Conservation (phyloP, 192 early-diverging fungal species). For the Bifiguratus adelaidae region DNA sequence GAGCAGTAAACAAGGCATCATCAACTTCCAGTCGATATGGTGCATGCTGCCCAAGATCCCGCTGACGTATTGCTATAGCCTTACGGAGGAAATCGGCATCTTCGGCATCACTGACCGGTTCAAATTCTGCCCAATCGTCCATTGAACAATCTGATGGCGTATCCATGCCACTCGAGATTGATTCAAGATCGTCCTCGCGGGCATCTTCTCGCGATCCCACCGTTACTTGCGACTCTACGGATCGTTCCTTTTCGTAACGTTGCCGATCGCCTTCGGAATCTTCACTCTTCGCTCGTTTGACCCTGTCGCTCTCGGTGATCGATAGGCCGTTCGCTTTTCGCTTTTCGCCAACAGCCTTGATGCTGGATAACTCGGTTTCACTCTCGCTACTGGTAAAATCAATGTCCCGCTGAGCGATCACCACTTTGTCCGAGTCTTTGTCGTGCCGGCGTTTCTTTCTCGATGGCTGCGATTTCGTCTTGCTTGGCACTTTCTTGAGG, state of each 20-base stretch:
- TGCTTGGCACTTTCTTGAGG: background rate
- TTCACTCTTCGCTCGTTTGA: background rate
- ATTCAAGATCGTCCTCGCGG: constrained; percentile 9
- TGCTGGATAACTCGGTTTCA: constrained; percentile 16
- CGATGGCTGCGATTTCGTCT: background rate
- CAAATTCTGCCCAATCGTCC: constrained; percentile 16
- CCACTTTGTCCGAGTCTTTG: no score
- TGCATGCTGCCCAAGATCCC: constrained; percentile 16
- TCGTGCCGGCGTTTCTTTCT: background rate
- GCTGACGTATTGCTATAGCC: constrained; percentile 25
- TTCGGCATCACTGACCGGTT: constrained; percentile 19
- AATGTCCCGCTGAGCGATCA: constrained; percentile 3
- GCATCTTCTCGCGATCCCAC: constrained; percentile 3
- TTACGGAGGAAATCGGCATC: constrained; percentile 32
- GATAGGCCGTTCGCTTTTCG: no score
- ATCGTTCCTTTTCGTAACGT: constrained; percentile 5
- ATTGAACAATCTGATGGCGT: background rate
- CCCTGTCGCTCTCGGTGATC: background rate
- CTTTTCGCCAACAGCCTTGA: no score
- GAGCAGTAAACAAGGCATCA: constrained; percentile 15
- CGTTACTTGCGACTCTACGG: constrained; percentile 9
- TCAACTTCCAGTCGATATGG: background rate
- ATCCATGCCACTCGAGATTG: background rate
- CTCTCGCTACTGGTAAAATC: constrained; percentile 11
- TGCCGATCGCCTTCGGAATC: background rate